Conservation (phyloP, 495 filamentous ascomycete genomes). For the Aspergillus sclerotioniger region DNA sequence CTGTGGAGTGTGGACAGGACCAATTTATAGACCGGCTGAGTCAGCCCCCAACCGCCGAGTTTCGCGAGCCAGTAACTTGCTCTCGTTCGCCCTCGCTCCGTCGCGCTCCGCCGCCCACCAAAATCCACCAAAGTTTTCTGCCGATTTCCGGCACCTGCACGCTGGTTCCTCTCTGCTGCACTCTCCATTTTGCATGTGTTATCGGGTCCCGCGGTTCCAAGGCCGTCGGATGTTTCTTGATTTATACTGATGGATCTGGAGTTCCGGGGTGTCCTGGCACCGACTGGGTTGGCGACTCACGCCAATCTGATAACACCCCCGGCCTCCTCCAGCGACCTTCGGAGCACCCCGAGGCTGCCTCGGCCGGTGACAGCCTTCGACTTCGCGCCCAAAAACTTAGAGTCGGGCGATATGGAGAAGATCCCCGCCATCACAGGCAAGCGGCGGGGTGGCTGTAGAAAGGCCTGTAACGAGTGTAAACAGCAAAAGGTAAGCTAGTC, state of each 20-base stretch:
- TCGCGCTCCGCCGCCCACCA: background rate
- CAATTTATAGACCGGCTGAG: background rate
- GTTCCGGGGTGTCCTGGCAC: slow-evolving; percentile 40
- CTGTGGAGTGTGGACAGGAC: too few species aligned
- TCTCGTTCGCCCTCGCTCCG: too few species aligned
- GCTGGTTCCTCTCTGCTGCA: slow-evolving; percentile 18
- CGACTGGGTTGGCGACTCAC: slow-evolving; percentile 32
- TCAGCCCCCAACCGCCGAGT: slow-evolving; percentile 24
- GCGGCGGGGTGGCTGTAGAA: slow-evolving; percentile 47
- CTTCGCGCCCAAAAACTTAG: slow-evolving; percentile 34
- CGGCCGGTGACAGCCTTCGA: slow-evolving; percentile 36
- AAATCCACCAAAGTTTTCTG: slow-evolving; percentile 23
- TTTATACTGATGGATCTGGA: slow-evolving; percentile 44
- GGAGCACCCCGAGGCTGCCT: slow-evolving; percentile 39
- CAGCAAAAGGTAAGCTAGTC: slow-evolving; percentile 45
- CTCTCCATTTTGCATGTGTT: slow-evolving; percentile 25
- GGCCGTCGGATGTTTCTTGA: slow-evolving; percentile 30
- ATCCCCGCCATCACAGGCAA: slow-evolving; percentile 44
- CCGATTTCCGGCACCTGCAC: slow-evolving; percentile 47
- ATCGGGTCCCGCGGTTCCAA: slow-evolving; percentile 32
- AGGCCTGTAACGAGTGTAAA: slow-evolving; percentile 52
- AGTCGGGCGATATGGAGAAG: slow-evolving; percentile 43
- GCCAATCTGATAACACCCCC: slow-evolving; percentile 30
- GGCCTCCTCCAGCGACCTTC: slow-evolving; percentile 40
- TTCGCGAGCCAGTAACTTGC: slow-evolving; percentile 16